Evolutionary conservation across 345 rosid species (phyloP), one percentile per base, ranked within the genome.

Genomic region (Zanthoxylum bungeanum): DNA sequence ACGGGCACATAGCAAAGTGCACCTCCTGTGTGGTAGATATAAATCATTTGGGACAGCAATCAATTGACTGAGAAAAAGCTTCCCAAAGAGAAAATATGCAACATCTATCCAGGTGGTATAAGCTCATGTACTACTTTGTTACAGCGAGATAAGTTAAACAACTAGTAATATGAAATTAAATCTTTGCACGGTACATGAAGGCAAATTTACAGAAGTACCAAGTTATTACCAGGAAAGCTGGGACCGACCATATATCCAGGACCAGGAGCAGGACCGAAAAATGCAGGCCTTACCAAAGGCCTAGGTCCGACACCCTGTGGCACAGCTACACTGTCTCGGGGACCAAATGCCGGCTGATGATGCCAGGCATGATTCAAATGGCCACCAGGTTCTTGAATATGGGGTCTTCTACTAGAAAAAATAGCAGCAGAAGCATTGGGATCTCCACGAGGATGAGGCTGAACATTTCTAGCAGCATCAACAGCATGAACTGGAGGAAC

Each of bases 241-340:
- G 98, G 93, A 76, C 88, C 92, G 68, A 87, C 81, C 82, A 91
- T 74, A 85, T 82, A 89, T 47, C 93, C 92, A n/a, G 93, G 94
- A 75, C 93, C 88, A 8, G 93, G 96, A 75, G 82, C 78, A 34
- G 93, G 89, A 74, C 87, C 83, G 78, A 84, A 80, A 70, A 68
- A 89, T 9, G 90, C 88, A 49, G 86, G 78, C 81, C 96, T 87
- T 51, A 76, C 46, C 73, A 89, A 77, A 71, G 86, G 78, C 80
- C 96, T 85, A 2, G 94, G 89, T 76, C 93, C 97, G 42, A 84
- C 72, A 46, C 87, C 84, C 52, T 73, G 93, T 36, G 86, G 97
- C 84, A 87, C 72, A 42, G 86, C 80, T 69, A 89, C 74, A 52
- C 78, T 83, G 30, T 79, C 94, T 79, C 86, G 78, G 36, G 85